Conservation (phyloP, 2,329 filamentous ascomycete genomes). For the Trichophyton simii region DNA sequence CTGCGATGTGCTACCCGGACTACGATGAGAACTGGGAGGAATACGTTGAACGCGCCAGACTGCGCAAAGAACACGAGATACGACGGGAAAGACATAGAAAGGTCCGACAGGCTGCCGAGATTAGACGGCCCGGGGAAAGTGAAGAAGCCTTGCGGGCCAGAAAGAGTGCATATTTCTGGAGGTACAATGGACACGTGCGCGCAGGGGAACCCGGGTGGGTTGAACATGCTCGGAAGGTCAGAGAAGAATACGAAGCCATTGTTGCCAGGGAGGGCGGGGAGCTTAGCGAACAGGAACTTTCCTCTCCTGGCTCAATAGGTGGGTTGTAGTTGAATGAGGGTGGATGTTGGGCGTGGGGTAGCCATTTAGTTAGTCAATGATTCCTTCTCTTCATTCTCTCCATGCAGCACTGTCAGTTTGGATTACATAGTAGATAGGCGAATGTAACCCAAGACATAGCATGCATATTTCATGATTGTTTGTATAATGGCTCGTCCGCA, state of each 20-base stretch:
- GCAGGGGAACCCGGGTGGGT: background rate
- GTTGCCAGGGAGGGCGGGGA: background rate
- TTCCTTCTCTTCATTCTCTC: too few species aligned
- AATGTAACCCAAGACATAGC: too few species aligned
- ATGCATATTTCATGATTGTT: too few species aligned
- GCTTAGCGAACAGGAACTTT: background rate
- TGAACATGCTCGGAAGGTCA: background rate
- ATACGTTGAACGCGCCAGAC: background rate
- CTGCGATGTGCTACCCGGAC: background rate
- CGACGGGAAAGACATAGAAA: background rate
- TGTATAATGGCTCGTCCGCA: too few species aligned
- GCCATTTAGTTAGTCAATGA: background rate
- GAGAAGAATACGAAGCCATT: background rate
- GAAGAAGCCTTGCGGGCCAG: background rate
- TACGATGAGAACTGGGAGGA: background rate
- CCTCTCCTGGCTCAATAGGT: background rate
- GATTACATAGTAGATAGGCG: too few species aligned
- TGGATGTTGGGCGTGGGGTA: too few species aligned
- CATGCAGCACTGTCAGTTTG: too few species aligned
- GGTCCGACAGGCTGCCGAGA: background rate
- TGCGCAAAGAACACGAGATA: background rate
- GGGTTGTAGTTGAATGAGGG: too few species aligned
- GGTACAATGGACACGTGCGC: background rate
- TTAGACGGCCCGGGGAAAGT: background rate
- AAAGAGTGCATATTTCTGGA: background rate